Base-by-base conservation (phyloP, 345 rosid species). In the Syzygium oleosum region DNA sequence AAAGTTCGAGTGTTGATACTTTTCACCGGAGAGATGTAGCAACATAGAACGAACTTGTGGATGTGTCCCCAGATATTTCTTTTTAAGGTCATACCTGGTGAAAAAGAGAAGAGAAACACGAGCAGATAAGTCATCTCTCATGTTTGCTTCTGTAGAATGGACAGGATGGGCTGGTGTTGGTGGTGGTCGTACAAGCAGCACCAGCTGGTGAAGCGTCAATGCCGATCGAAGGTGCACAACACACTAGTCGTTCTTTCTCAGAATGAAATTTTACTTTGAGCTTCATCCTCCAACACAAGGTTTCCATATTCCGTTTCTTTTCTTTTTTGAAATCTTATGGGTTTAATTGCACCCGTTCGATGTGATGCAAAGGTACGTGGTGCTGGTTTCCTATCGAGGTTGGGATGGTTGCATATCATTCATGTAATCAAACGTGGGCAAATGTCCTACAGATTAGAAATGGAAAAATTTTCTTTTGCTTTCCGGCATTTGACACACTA, bases 1-100 rank as follows among this genome's bases (percentile, higher is more conserved):
- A 92, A 93, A 87, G 88, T 27, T 86, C 73, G 52, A 29, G 25
- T 5, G 4, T 49, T 49, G 38, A 65, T 73, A 38, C 49, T 38
- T 73, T 34, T 73, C 27, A 34, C 80, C 14, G 14, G 49, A 73
- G 80, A 73, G 23, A 84, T n/a, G 59, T 52, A 22, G 10, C 19
- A 43, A 84, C 51, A 41, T 27, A 31, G 46, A 38, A 79, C 12
- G 25, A 55, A 22, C 27, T 55, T 25, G 59, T 55, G 22, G 59
- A 55, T 22, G 27, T 55, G 59, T 41, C 80, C 80, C 38, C 49
- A 38, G 49, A 73, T 34, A 34, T 73, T 73, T 49, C 49, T 73
- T 23, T 11, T 73, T 73, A 38, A 73, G 49, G 80, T 73, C 49
- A 73, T 73, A 34, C 14, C 43, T 73, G 49, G 80, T 73, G 80